phyloP scores from a whole-genome alignment of 495 filamentous ascomycete genomes.

The Penicillium coffeae region DNA sequence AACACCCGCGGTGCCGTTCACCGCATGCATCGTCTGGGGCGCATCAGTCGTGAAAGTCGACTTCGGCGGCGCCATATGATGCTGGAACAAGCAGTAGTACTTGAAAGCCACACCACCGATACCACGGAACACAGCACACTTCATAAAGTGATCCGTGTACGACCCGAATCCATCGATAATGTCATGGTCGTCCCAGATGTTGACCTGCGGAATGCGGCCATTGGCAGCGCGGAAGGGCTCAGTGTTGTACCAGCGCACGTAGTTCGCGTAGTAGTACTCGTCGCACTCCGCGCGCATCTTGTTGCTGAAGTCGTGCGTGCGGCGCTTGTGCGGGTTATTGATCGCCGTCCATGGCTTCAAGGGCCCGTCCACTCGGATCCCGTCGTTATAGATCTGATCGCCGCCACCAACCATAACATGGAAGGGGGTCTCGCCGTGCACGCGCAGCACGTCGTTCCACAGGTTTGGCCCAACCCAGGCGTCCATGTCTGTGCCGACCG shows the following conservation, averaged over 20 bases:
- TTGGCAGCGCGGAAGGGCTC: slow-evolving; percentile 83
- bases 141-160: slow-evolving; percentile 93
- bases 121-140: slow-evolving; percentile 82
- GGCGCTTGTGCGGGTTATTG: slow-evolving; percentile 74
- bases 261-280: slow-evolving; percentile 86
- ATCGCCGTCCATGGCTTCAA: slow-evolving; percentile 78
- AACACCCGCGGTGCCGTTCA: slow-evolving; percentile 46
- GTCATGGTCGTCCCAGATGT: slow-evolving; percentile 93
- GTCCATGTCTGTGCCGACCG: slow-evolving; percentile 83
- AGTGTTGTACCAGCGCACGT: slow-evolving; percentile 78
- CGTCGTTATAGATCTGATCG: slow-evolving; percentile 94
- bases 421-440: slow-evolving; percentile 66
- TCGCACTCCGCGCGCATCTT: slow-evolving; percentile 73
- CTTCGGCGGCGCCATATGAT: slow-evolving; percentile 76
- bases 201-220: slow-evolving; percentile 83
- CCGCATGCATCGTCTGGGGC: slow-evolving; percentile 47
- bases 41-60: slow-evolving; percentile 78
- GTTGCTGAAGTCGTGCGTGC: slow-evolving; percentile 71
- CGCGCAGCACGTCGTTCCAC: slow-evolving; percentile 86
- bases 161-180: slow-evolving; percentile 93
- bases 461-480: slow-evolving; percentile 77
- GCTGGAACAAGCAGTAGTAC: slow-evolving; percentile 94
- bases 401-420: slow-evolving; percentile 96
- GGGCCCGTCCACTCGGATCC: slow-evolving; percentile 77
- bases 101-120: slow-evolving; percentile 84